Base-by-base conservation (phyloP, 202 grass and related monocot species). In the Schoenoplectus triqueter region DNA sequence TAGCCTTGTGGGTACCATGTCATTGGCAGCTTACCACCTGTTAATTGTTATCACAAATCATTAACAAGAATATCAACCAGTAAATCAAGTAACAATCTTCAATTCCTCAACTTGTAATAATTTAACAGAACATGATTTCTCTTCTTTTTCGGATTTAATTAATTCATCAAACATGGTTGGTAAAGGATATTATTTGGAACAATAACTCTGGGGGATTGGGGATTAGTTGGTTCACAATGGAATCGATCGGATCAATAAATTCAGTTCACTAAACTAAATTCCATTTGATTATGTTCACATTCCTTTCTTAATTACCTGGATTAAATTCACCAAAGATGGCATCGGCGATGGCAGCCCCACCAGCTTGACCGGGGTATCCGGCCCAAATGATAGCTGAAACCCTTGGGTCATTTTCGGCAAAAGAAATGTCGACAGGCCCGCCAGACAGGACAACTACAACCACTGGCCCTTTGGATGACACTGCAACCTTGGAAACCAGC, bases 1-100 rank as follows among this genome's bases (percentile, higher is more conserved):
- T 92, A 98, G 0, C 84, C 83, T 68, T 93, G 84, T 0, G 89
- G 92, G 85, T 98, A 98, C 95, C 95, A 98, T 2, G 92, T 98
- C 91, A 98, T 83, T 6, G 95, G 88, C 0, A 95, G 84, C 87
- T 93, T 98, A 61, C 92, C 92, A 3, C 95, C 92, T 97, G 64
- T 31, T 31, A 31, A 31, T 31, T 31, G 31, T 41, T 13, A 67
- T 66, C 60, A 63, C 10, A 89, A 76, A 52, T 45, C 0, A 74
- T 20, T 7, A 56, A 76, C 55, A 75, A 40, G 22, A 46, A 70
- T 56, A 60, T 20, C 0, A 22, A 86, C 10, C 41, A 17, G 0
- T 31, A 31, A 31, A 57, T 57, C 0, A 64, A 4, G 54, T 10
- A 4, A 20, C 49, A 7, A 59, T 49, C 47, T 49, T 48, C 45